Conservation (phyloP, 2,329 filamentous ascomycete genomes). For the Monosporascus sp. region DNA sequence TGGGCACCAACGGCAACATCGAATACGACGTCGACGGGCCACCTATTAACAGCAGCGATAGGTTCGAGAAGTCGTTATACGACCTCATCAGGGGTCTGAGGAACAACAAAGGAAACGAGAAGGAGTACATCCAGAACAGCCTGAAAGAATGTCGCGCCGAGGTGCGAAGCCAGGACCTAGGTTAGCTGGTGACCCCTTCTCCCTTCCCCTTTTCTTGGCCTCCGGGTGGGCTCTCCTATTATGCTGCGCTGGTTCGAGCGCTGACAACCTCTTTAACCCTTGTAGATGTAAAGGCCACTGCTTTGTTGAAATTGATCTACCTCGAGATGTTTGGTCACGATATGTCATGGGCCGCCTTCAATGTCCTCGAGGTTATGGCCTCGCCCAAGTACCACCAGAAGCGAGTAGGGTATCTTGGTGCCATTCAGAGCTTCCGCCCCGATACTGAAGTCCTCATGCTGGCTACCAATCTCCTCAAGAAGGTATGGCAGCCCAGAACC, state of each 20-base stretch:
- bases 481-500: constrained; percentile 44
- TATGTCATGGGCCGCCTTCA: constrained; percentile 99
- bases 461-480: constrained; percentile 93
- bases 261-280: constrained; percentile 12
- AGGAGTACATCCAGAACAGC: constrained; percentile 89
- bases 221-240: background rate
- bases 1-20: constrained; percentile 3
- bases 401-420: constrained; percentile 87
- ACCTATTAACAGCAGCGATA: constrained; percentile 35
- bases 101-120: constrained; percentile 92
- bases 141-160: constrained; percentile 94
- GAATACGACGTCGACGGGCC: background rate
- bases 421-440: constrained; percentile 90
- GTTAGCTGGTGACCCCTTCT: constrained; percentile 38
- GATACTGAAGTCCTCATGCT: constrained; percentile 98
- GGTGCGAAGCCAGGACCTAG: constrained; percentile 90
- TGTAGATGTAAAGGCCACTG: constrained; percentile 88
- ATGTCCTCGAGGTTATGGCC: constrained; percentile 98
- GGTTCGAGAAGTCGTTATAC: constrained; percentile 99
- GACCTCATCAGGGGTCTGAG: constrained; percentile 96
- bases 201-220: background rate
- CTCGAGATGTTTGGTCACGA: constrained; percentile 99
- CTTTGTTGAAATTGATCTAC: constrained; percentile 91
- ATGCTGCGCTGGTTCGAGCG: background rate
- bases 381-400: constrained; percentile 93